Evolutionary conservation across 225 moss, liverwort and hornwort genomes (phyloP).

Genomic region (Climacium dendroides): DNA sequence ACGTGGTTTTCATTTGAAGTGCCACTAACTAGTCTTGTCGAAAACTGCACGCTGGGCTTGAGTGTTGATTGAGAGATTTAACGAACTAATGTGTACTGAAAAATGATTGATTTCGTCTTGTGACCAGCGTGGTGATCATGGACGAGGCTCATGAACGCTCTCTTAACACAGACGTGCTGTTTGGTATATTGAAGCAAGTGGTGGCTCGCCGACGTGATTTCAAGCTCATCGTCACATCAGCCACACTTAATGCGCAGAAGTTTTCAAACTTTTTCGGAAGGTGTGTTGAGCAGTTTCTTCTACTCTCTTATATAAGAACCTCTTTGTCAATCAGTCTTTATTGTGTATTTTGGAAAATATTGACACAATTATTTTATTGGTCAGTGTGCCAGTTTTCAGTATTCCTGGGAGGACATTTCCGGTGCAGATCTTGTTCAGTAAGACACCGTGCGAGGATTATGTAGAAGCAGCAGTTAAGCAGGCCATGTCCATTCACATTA

Average conservation of each 20-base stretch:
- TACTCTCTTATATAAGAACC: background rate
- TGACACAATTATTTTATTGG: background rate
- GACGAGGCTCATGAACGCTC: constrained; percentile 58
- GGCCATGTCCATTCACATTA: constrained; percentile 98
- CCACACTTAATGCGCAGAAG: constrained; percentile 92
- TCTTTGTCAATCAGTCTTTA: background rate
- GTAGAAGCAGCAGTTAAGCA: constrained; percentile 98
- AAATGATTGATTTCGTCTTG: background rate
- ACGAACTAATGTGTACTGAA: background rate
- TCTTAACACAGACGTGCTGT: constrained; percentile 90
- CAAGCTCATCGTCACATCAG: constrained; percentile 97
- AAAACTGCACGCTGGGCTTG: background rate
- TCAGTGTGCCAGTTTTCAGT: constrained; percentile 87
- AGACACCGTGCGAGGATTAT: constrained; percentile 96
- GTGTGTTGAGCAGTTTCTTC: constrained; percentile 6
- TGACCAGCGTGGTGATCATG: constrained; percentile 46
- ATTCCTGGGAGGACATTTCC: constrained; percentile 98
- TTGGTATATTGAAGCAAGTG: constrained; percentile 97
- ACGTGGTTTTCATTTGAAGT: background rate
- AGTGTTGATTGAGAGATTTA: background rate
- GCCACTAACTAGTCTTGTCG: background rate
- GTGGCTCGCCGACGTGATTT: constrained; percentile 95
- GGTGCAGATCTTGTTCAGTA: constrained; percentile 85
- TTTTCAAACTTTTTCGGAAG: constrained; percentile 96
- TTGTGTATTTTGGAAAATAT: background rate